Evolutionary conservation across 768 basidiomycete species (phyloP).

Genomic region (Suillus tomentosus): DNA sequence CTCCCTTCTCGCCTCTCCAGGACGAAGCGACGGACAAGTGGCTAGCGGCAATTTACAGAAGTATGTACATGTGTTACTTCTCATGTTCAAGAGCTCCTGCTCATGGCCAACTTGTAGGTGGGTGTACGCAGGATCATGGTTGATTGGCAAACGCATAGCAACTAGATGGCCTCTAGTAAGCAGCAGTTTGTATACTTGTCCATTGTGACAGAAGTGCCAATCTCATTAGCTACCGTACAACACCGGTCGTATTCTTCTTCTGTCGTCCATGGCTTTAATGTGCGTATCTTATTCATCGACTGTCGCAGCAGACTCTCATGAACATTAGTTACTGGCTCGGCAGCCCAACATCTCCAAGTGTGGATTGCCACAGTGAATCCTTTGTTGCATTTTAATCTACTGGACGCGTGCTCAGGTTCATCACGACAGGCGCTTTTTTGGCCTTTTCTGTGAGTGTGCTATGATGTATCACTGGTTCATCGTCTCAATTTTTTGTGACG

Average conservation of each 20-base stretch:
- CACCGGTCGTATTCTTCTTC: background rate
- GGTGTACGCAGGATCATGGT: background rate
- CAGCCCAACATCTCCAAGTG: background rate
- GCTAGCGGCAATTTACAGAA: no score
- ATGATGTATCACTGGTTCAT: background rate
- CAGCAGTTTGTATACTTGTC: background rate
- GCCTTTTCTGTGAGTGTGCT: slow-evolving; percentile 1
- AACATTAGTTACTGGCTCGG: background rate
- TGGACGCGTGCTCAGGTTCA: background rate
- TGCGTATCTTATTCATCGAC: background rate
- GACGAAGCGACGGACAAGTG: no score
- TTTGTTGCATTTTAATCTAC: background rate
- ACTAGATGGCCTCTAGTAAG: slow-evolving; percentile 5
- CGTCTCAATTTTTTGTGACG: background rate
- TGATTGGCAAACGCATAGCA: background rate
- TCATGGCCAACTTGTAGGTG: background rate
- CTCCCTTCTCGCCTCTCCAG: no score
- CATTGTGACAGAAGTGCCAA: background rate
- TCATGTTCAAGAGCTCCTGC: background rate
- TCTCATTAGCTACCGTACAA: background rate
- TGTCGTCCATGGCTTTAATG: background rate
- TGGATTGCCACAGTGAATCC: background rate
- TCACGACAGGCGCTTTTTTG: slow-evolving; percentile 1
- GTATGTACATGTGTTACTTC: background rate
- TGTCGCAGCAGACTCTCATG: background rate